phyloP scores from a whole-genome alignment of 75 land plant genomes.

The Pinus tabuliformis region DNA sequence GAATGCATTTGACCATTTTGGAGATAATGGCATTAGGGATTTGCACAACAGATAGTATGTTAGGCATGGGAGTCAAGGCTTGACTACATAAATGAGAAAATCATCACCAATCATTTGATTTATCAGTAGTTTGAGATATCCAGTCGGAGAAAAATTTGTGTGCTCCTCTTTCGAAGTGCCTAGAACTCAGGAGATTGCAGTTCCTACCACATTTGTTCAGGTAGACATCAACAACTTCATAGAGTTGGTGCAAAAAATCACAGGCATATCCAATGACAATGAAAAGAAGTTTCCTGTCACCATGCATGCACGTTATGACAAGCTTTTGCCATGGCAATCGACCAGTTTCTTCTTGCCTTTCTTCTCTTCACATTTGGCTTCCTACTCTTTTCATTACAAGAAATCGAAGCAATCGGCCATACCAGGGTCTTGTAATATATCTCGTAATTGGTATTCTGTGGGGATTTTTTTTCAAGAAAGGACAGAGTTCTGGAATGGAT shows the following conservation, averaged over 20 bases:
- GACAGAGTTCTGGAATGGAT: too few relatives aligned
- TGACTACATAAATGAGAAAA: constrained; percentile 31
- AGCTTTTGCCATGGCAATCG: too few relatives aligned
- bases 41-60: constrained; percentile 35
- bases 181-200: constrained; percentile 10
- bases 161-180: background rate
- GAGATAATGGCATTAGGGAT: constrained; percentile 85
- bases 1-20: constrained; percentile 40
- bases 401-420: too few relatives aligned
- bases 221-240: constrained; percentile 49
- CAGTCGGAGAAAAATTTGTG: too few relatives aligned
- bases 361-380: too few relatives aligned
- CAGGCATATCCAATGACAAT: constrained; percentile 3
- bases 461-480: too few relatives aligned
- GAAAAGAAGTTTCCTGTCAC: constrained; percentile 11
- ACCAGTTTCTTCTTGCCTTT: too few relatives aligned
- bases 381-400: too few relatives aligned
- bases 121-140: constrained; percentile 76
- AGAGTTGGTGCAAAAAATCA: constrained; percentile 62
- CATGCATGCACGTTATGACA: background rate
- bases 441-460: too few relatives aligned
- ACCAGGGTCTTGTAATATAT: too few relatives aligned
- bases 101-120: constrained; percentile 45
- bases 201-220: constrained; percentile 59
- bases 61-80: constrained; percentile 63